Evolutionary conservation across 495 filamentous ascomycete genomes (phyloP).

Genomic region (Aspergillus biplanus): DNA sequence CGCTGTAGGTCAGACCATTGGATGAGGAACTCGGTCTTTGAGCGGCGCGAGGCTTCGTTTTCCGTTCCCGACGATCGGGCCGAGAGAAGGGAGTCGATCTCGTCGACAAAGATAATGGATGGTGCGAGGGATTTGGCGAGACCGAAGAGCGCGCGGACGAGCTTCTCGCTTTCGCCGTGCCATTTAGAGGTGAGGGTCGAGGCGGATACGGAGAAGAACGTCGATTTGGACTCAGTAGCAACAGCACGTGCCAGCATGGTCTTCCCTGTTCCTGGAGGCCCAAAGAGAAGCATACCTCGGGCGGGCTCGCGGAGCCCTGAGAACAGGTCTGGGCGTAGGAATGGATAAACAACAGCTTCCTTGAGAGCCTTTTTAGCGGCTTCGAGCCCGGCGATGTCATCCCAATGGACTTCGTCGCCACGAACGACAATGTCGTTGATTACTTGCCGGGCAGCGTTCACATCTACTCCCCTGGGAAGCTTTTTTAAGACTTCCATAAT

Average conservation of each 20-base stretch:
- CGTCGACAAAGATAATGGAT: constrained; percentile 98
- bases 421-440: constrained; percentile 95
- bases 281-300: constrained; percentile 94
- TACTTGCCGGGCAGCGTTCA: constrained; percentile 82
- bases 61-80: constrained; percentile 81
- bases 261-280: constrained; percentile 95
- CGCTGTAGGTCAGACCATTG: constrained; percentile 95
- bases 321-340: constrained; percentile 94
- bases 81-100: constrained; percentile 94
- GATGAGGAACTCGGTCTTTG: constrained; percentile 98
- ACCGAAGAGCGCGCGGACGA: constrained; percentile 89
- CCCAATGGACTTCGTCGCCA: constrained; percentile 95
- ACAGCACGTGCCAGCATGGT: constrained; percentile 97
- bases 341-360: constrained; percentile 97
- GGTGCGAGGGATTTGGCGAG: constrained; percentile 89
- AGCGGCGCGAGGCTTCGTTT: constrained; percentile 89
- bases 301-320: constrained; percentile 94
- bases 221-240: constrained; percentile 91
- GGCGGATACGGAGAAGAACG: constrained; percentile 96
- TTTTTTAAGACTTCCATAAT: constrained; percentile 69
- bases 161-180: constrained; percentile 94
- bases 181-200: constrained; percentile 95
- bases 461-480: constrained; percentile 79
- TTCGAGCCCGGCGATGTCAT: constrained; percentile 89
- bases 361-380: constrained; percentile 90